These are phyloP conservation scores for Alternaria gaisen DNA, from an alignment of 2,329 filamentous ascomycete species.

Conservation along the genomic window DNA sequence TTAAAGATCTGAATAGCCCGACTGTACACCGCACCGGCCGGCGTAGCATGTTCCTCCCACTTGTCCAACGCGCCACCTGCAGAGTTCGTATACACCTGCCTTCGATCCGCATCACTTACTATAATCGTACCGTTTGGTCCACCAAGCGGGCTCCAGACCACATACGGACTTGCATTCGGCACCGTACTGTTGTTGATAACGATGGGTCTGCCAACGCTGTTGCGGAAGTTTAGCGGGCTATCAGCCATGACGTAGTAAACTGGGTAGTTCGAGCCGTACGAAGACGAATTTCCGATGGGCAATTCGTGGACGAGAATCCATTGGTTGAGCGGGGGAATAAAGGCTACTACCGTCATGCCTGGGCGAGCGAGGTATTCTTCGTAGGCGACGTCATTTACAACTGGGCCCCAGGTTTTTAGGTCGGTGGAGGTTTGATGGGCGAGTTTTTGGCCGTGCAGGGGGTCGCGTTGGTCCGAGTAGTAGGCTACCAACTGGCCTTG, in stretches of 20 bases:
- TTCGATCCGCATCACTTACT: slow-evolving; percentile 27
- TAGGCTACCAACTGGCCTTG: slow-evolving; percentile 29
- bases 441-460: slow-evolving; percentile 36
- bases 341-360: slow-evolving; percentile 34
- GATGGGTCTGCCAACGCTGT: slow-evolving; percentile 23
- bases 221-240: slow-evolving; percentile 27
- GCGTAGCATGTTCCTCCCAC: slow-evolving; percentile 31
- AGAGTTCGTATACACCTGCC: slow-evolving; percentile 30
- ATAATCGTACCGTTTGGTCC: slow-evolving; percentile 34
- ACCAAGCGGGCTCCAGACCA: slow-evolving; percentile 33
- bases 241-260: slow-evolving; percentile 35
- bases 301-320: slow-evolving; percentile 36
- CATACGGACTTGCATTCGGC: slow-evolving; percentile 31
- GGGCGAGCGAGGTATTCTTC: slow-evolving; percentile 24
- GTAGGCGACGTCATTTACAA: slow-evolving; percentile 25
- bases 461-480: slow-evolving; percentile 40
- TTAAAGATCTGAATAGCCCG: slow-evolving; percentile 30
- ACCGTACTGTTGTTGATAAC: slow-evolving; percentile 28
- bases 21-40: slow-evolving; percentile 30
- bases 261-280: slow-evolving; percentile 30
- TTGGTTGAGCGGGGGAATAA: slow-evolving; percentile 30
- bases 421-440: slow-evolving; percentile 31
- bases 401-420: slow-evolving; percentile 33
- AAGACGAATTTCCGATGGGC: slow-evolving; percentile 24
- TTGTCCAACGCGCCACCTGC: slow-evolving; percentile 25